Evolutionary conservation across 2,329 filamentous ascomycete species (phyloP).

Genomic region (Penicillium sp.): DNA sequence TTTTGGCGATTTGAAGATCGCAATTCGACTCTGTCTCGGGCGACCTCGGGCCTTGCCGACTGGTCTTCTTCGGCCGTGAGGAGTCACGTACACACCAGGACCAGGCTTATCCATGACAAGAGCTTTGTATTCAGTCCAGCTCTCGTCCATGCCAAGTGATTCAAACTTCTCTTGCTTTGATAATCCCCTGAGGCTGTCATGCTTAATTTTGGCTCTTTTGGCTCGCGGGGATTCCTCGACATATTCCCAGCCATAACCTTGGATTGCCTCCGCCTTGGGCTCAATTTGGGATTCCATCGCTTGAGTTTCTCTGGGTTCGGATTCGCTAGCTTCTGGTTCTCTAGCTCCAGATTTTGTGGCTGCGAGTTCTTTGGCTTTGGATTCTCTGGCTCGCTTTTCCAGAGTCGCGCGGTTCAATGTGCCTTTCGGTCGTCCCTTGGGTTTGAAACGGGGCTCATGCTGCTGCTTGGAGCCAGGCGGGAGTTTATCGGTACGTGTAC

Average conservation of each 20-base stretch:
- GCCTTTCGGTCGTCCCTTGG: conserved; percentile 17
- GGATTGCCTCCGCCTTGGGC: not conserved
- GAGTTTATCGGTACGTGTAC: conserved; percentile 8
- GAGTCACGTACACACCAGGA: conserved; percentile 44
- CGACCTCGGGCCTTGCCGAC: conserved; percentile 40
- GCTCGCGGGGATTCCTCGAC: not conserved
- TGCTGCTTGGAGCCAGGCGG: conserved; percentile 10
- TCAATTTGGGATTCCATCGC: not conserved
- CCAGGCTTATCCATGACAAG: conserved; percentile 37
- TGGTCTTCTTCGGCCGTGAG: conserved; percentile 38
- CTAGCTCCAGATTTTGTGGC: not conserved
- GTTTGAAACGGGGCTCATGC: conserved; percentile 3
- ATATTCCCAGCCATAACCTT: conserved; percentile 9
- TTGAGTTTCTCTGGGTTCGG: not conserved
- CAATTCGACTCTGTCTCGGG: conserved; percentile 39
- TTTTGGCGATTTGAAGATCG: conserved; percentile 39
- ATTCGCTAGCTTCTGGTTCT: not conserved
- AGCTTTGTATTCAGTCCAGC: conserved; percentile 42
- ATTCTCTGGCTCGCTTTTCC: not conserved
- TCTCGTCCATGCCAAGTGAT: conserved; percentile 41
- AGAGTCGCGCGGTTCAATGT: conserved; percentile 14
- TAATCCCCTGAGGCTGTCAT: conserved; percentile 27
- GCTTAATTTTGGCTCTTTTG: conserved; percentile 18
- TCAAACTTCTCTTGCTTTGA: conserved; percentile 40
- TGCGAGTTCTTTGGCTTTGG: not conserved